Conservation (phyloP, 192 early-diverging fungal species). For the Chytriomyces sp. region DNA sequence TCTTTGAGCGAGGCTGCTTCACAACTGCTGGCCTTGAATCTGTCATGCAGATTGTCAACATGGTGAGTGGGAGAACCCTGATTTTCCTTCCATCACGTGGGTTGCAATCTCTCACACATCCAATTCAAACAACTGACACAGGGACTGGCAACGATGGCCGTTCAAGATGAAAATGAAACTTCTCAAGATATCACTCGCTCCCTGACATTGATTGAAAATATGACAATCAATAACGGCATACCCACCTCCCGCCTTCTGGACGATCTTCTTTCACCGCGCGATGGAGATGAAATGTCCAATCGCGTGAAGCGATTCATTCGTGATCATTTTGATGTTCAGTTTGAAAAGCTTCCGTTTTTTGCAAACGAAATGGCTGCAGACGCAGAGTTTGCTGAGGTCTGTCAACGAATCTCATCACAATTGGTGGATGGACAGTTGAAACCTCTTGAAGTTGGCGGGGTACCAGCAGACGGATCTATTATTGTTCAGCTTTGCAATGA, state of each 20-base stretch:
- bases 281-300: conserved; percentile 62
- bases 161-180: conserved; percentile 40
- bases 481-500: conserved; percentile 56
- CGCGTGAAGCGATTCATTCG: conserved; percentile 51
- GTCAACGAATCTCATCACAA: conserved; percentile 41
- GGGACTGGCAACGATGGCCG: conserved; percentile 28
- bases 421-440: conserved; percentile 41
- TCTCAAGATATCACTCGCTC: conserved; percentile 45
- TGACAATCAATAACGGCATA: conserved; percentile 60
- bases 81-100: conserved; percentile 2
- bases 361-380: conserved; percentile 4
- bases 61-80: conserved; percentile 37
- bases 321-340: conserved; percentile 48
- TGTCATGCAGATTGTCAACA: conserved; percentile 64
- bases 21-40: conserved; percentile 61
- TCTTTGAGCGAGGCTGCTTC: conserved; percentile 61
- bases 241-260: conserved; percentile 47
- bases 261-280: conserved; percentile 54
- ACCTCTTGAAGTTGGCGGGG: conserved; percentile 49
- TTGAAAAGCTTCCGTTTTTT: conserved; percentile 57
- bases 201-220: conserved; percentile 59
- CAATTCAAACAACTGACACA: not conserved
- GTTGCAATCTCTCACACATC: not conserved
- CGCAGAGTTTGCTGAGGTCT: conserved; percentile 41
- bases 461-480: conserved; percentile 53